Base-by-base conservation (phyloP, 2,329 filamentous ascomycete genomes). In the Cercospora janseana region DNA sequence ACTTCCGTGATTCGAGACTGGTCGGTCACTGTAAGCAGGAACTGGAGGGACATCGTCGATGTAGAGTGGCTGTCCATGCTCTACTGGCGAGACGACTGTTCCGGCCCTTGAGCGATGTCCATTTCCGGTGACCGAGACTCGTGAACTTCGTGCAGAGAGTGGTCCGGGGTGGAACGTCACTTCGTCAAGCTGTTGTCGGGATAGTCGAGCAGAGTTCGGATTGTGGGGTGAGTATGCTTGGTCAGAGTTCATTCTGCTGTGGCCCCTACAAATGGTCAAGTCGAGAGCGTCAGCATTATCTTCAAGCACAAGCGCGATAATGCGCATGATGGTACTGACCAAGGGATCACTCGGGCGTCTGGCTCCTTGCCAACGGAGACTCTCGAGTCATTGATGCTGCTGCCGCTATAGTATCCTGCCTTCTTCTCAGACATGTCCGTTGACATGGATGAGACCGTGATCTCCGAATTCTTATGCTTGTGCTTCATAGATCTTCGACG, bases 401-500 rank as follows among this genome's bases (percentile, higher is more conserved):
- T 78, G 8, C 72, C 75, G 20, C 66, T 72, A 40, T 72, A 59
- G 9, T 73, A 70, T 49, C 77, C 79, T 42, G 82, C 69, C 47
- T 85, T 81, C 67, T 87, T 87, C 54, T 87, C 80, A 7, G 67
- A 63, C 40, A 58, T 35, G 20, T 57, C 54, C 1, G 54, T 47
- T 6, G 66, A 69, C 18, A 51, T 23, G 9, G 56, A 50, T 6
- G 69, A 60, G n/a, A 66, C 61, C 3, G 75, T 73, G 12, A 66
- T 63, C 12, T 80, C 77, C 0, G 78, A 80, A 59, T 80, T 82
- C 66, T 87, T 91, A 64, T 86, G 82, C 75, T 90, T 91, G 71
- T 94, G 89, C 61, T 74, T 69, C 58, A 68, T 64, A 71, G 76
- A 50, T 70, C 73, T 62, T n/a, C 46, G 34, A 9, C 56, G 54